Percentiles rank a stretch among this genome's conserved stretches.
Evolutionary conservation across 495 filamentous ascomycete species (phyloP).

Genomic region (Trichocladium uniseriatum): DNA sequence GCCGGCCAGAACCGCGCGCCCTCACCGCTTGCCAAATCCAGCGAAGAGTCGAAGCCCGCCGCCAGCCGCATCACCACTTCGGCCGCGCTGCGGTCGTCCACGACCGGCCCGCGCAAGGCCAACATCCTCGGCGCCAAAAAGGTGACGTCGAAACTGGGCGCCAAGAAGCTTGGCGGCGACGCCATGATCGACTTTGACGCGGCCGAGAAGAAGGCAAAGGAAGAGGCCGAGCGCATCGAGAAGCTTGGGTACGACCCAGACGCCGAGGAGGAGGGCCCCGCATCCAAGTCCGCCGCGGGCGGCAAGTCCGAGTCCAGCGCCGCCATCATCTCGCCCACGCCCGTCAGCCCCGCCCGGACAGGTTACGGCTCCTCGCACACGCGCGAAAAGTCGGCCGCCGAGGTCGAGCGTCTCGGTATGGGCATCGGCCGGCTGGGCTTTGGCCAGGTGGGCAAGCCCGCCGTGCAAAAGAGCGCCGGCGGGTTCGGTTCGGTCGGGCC

Average conservation of each 20-base stretch:
- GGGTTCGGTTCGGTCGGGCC: constrained; percentile 79
- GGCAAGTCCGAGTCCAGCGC: constrained; percentile 30
- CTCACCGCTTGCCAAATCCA: constrained; percentile 63
- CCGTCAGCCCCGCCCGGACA: constrained; percentile 53
- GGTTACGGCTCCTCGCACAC: constrained; percentile 54
- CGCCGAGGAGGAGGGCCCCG: constrained; percentile 54
- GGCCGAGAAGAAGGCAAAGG: constrained; percentile 91
- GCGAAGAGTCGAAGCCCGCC: constrained; percentile 39
- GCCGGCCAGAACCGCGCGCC: constrained; percentile 65
- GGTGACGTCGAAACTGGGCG: constrained; percentile 76
- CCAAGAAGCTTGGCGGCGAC: constrained; percentile 75
- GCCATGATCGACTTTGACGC: constrained; percentile 83
- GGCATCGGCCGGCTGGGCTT: constrained; percentile 82
- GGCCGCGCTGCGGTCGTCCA: constrained; percentile 60
- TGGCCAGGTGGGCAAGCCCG: constrained; percentile 67
- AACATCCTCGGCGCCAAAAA: constrained; percentile 89
- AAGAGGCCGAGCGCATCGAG: constrained; percentile 92
- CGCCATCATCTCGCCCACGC: constrained; percentile 61
- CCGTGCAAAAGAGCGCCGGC: constrained; percentile 57
- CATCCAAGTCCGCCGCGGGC: constrained; percentile 37
- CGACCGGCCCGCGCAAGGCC: constrained; percentile 58
- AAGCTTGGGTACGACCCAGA: constrained; percentile 98
- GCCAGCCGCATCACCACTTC: constrained; percentile 66
- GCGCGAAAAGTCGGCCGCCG: constrained; percentile 52
- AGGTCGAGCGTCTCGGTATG: constrained; percentile 87